Evolutionary conservation across 805 yeast species (phyloP).

Genomic region (Saturnispora ahearnii): DNA sequence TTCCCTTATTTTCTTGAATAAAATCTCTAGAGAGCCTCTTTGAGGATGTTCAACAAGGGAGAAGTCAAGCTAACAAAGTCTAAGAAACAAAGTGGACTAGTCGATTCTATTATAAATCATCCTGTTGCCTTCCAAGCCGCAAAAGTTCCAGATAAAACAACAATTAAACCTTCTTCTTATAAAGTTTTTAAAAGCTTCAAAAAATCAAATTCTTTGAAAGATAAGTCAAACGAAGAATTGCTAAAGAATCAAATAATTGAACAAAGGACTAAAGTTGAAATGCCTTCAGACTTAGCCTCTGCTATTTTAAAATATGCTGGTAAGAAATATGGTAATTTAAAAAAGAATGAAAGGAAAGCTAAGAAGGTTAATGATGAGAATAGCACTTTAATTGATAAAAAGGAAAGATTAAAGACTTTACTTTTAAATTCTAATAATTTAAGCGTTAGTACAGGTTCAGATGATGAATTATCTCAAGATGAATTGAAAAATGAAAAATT

Average conservation of each 20-base stretch:
- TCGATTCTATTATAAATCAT: slow-evolving; percentile 35
- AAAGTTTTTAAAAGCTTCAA: slow-evolving; percentile 28
- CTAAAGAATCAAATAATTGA: not conserved
- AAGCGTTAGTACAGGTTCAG: slow-evolving; percentile 8
- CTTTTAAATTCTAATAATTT: slow-evolving; percentile 11
- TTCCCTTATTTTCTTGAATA: too few relatives aligned
- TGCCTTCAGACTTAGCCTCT: slow-evolving; percentile 45
- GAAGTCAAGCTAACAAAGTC: not conserved
- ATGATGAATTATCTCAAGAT: slow-evolving; percentile 1
- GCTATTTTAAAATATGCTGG: slow-evolving; percentile 53
- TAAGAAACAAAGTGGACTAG: not conserved
- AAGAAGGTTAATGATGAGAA: slow-evolving; percentile 15
- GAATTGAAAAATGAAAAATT: slow-evolving; percentile 5
- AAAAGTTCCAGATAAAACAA: slow-evolving; percentile 40
- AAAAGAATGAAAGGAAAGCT: slow-evolving; percentile 37
- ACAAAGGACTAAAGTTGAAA: slow-evolving; percentile 17
- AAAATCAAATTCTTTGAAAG: not conserved
- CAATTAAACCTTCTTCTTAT: slow-evolving; percentile 41
- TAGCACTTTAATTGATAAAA: slow-evolving; percentile 1
- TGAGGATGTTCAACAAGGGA: not conserved
- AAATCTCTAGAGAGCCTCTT: not conserved
- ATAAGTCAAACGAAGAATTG: not conserved
- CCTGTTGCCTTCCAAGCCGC: slow-evolving; percentile 61
- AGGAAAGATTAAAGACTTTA: slow-evolving; percentile 9
- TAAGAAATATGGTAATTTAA: slow-evolving; percentile 31